phyloP scores from a whole-genome alignment of 257 asterid genomes.

The Nicotiana noctiflora region DNA sequence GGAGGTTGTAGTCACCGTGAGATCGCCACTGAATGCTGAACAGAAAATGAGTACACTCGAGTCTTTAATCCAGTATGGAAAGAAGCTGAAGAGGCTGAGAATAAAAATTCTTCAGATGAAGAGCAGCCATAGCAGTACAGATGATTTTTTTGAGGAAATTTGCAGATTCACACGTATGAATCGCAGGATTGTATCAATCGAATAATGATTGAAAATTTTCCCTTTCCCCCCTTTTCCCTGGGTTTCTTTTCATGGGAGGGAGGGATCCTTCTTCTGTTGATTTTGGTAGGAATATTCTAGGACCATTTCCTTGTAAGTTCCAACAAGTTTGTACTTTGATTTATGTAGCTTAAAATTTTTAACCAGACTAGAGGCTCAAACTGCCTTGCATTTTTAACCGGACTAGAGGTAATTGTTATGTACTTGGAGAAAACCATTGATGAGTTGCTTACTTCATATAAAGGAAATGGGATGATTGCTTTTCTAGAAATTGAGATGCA shows the following conservation, averaged over 20 bases:
- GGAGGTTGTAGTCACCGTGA: constrained; percentile 67
- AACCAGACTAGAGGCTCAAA: background rate
- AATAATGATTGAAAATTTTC: constrained; percentile 23
- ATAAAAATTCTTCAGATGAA: constrained; percentile 94
- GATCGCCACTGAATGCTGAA: constrained; percentile 92
- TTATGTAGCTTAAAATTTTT: background rate
- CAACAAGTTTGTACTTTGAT: background rate
- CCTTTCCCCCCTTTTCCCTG: background rate
- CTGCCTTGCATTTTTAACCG: background rate
- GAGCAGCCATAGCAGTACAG: constrained; percentile 96
- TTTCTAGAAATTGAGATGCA: background rate
- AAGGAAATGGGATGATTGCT: background rate
- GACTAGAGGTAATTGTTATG: background rate
- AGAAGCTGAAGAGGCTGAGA: constrained; percentile 61
- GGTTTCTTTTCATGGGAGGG: background rate
- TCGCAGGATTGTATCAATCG: constrained; percentile 62
- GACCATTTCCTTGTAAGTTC: background rate
- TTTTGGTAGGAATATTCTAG: background rate
- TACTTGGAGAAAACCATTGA: background rate
- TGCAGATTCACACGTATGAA: constrained; percentile 63
- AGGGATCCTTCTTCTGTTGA: background rate
- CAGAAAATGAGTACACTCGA: constrained; percentile 88
- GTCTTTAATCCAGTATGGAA: constrained; percentile 55
- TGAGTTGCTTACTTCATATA: background rate
- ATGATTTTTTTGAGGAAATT: constrained; percentile 89